Evolutionary conservation across 192 early-diverging fungal species (phyloP), one percentile per base, ranked within the genome.

Genomic region (Coemansia sp.): DNA sequence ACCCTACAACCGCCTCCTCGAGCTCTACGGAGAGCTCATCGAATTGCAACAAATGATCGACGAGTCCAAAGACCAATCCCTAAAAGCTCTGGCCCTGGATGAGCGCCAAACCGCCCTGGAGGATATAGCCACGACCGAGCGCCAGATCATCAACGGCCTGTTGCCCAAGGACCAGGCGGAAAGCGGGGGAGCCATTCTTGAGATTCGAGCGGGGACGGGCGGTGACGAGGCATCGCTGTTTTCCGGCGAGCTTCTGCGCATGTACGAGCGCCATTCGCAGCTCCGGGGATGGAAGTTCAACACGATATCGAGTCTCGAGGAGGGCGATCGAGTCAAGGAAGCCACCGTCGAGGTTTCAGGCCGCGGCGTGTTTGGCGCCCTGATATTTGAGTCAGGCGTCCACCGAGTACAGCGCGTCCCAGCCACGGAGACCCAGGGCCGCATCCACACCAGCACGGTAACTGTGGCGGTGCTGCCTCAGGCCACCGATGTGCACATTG

Each of bases 401-500:
- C 92, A 93, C 43, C 75, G 92, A n/a, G 92, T 92, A 4, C 92
- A 93, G 71, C 82, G 91, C 7, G 88, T 93, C 12, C 92, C 92
- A 6, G 86, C 84, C 6, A 93, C 92, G 3, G 92, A 93, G 68
- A 84, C 79, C 14, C 84, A 89, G 62, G 92, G 92, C 33, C 83
- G 92, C 10, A 84, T 89, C 6, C 92, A 93, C 66, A 93, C 92
- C 0, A 88, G 86, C 18, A 93, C 92, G 0, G 76, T 89, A 20
- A 93, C 90, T 0, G 91, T 93, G 2, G 92, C 91, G 7, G 89
- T 93, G 31, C 72, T 93, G 63, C 88, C 92, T 2, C 84, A 91
- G 41, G 87, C 92, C 6, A 84, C 87, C 18, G 82, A 92, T 38
- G 88, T 91, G 5, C 83, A 91, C 34, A 84, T 91, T 13, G 84